A percentile compares a stretch with the other conserved stretches of the same genome.
Conservation (phyloP, 495 filamentous ascomycete species). For the Talaromyces adpressus region DNA sequence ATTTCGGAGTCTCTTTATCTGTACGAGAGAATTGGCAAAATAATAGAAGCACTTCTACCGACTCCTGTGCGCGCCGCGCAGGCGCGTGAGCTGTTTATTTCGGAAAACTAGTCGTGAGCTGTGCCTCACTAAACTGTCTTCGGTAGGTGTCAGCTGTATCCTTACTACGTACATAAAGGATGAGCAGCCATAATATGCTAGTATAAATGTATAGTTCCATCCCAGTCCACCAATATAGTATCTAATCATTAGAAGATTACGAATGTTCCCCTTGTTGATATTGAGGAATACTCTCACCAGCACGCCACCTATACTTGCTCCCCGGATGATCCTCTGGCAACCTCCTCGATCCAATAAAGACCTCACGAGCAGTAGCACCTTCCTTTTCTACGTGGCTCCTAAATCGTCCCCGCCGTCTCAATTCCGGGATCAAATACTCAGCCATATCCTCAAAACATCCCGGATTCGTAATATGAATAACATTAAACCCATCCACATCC, state of each 20-base stretch:
- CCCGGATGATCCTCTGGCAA: conserved; percentile 25
- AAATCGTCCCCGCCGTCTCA: conserved; percentile 41
- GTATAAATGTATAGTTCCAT: too few species aligned
- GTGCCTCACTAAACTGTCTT: too few species aligned
- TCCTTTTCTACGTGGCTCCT: conserved; percentile 42
- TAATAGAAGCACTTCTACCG: too few species aligned
- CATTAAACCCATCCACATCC: conserved; percentile 47
- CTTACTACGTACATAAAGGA: too few species aligned
- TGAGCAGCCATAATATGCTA: too few species aligned
- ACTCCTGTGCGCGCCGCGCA: too few species aligned
- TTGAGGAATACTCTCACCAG: conserved; percentile 17
- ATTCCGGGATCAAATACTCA: conserved; percentile 46
- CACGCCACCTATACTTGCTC: conserved; percentile 24
- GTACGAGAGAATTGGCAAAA: too few species aligned
- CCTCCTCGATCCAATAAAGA: conserved; percentile 30
- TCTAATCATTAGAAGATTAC: neutral
- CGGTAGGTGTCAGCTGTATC: too few species aligned
- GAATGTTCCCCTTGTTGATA: conserved; percentile 6
- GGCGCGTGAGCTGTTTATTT: too few species aligned
- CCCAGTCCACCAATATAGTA: neutral
- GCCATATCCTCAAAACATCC: conserved; percentile 50
- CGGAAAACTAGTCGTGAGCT: too few species aligned
- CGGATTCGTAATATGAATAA: conserved; percentile 46
- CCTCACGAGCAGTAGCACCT: conserved; percentile 45
- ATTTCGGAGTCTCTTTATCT: too few species aligned